A percentile compares a stretch with the other conserved stretches of the same genome.
Conservation (phyloP, 2,329 filamentous ascomycete genomes). For the Epichloe coenophiala region DNA sequence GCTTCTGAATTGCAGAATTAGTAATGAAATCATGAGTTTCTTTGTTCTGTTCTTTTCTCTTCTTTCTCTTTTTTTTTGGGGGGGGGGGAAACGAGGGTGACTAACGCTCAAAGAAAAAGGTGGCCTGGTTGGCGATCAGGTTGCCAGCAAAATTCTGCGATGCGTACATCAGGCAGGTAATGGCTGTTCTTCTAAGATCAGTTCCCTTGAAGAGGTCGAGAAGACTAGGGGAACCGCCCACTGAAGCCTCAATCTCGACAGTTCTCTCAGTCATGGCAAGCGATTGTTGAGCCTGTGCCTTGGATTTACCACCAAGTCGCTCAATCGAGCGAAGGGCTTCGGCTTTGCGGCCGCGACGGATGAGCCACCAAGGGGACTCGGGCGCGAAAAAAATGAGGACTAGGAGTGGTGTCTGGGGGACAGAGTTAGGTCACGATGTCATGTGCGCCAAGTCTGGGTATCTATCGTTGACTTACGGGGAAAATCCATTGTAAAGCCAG, state of each 20-base stretch:
- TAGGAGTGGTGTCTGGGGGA: constrained; percentile 30
- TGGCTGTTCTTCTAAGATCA: constrained; percentile 39
- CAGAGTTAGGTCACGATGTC: not conserved
- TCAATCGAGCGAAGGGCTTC: constrained; percentile 30
- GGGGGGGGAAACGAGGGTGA: not conserved
- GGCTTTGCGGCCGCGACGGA: constrained; percentile 30
- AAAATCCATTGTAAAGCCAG: constrained; percentile 47
- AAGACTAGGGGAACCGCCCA: constrained; percentile 25
- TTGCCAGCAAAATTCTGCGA: constrained; percentile 48
- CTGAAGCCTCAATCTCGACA: constrained; percentile 35
- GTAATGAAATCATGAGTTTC: not conserved
- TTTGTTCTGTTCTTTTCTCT: not conserved
- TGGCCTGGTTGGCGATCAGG: constrained; percentile 47
- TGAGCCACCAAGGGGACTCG: constrained; percentile 41
- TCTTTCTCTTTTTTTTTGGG: no score
- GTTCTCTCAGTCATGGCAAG: constrained; percentile 45
- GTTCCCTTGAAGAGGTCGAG: constrained; percentile 40
- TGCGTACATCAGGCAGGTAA: constrained; percentile 43
- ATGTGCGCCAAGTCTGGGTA: not conserved
- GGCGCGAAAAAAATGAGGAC: constrained; percentile 37
- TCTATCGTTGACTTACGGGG: constrained; percentile 15
- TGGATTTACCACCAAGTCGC: constrained; percentile 23
- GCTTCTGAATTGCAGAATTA: constrained; percentile 3
- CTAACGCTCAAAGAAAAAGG: constrained; percentile 40
- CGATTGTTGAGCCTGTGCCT: constrained; percentile 18